Base-by-base conservation (phyloP, 345 rosid species). In the Gossypium mustelinum region DNA sequence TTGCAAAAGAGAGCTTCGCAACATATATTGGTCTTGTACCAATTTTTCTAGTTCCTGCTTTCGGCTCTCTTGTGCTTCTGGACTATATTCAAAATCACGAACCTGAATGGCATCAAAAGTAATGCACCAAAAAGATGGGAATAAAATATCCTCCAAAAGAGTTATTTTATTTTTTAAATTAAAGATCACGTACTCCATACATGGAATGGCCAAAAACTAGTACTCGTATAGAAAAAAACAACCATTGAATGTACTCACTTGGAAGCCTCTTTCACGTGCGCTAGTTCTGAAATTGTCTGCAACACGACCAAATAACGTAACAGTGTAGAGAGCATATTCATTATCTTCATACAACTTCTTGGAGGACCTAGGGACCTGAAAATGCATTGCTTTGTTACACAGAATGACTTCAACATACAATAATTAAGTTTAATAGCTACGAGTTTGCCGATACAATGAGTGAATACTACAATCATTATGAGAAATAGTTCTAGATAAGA, bases 331-430 rank as follows among this genome's bases (percentile, higher is more conserved):
- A 60, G 99, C 98, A 83, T 96, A 93, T 84, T 96, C 99, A 76
- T 96, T 96, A 81, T 96, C 99, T 88, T 96, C 99, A 50, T 83
- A 78, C 84, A 96, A 85, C 77, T 80, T 82, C 90, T 90, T 96
- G n/a, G 98, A 88, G 47, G 98, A 96, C 86, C 98, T 88, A 45
- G 97, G 98, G 74, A 96, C 99, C 99, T 96, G 91, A 82, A 78
- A 73, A 69, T 70, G 16, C 3, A 60, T 24, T 12, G 72, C 16
- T 20, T 12, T 11, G 11, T 78, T 52, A 76, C 44, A 68, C 66
- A 70, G 55, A 65, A 20, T 50, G 57, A 59, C 24, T 18, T 24
- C 56, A 59, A 24, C 52, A 10, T 39, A 44, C 41, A 45, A 73
- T 73, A 58, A 70, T n/a, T 20, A 45, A 70, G 48, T 34, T 70